Evolutionary conservation across 306 rosid genomes (phyloP), one percentile per base, ranked within the genome.

Genomic region (Cyamopsis tetragonoloba): DNA sequence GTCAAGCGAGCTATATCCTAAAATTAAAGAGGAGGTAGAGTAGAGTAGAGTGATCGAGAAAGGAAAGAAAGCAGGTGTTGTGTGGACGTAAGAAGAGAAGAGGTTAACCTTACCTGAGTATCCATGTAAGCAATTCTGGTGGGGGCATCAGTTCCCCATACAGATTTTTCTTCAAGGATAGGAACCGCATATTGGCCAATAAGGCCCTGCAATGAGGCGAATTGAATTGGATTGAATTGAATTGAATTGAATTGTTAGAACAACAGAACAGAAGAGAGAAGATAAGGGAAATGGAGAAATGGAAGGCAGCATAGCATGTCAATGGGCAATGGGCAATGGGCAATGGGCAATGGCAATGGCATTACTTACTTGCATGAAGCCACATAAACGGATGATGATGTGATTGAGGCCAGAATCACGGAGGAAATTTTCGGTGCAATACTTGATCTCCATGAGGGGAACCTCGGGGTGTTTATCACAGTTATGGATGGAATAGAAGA

Each of bases 41-140:
- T n/a, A n/a, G n/a, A n/a, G 30, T 10, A 74, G 3, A 41, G n/a
- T 8, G 28, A 22, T 26, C 23, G n/a, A 70, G 47, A 47, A 7
- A 47, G 27, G 1, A 17, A 44, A 0, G 1, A 15, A 44, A 1
- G n/a, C n/a, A n/a, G n/a, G n/a, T n/a, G n/a, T n/a, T n/a, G n/a
- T n/a, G n/a, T n/a, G n/a, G n/a, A n/a, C n/a, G n/a, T n/a, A n/a
- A 1, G 19, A 47, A 5, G 5, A 47, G 0, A 8, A 5, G 6
- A 3, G 18, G 6, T 17, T 14, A 17, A 66, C 2, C 7, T 20
- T 22, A 92, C 96, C 91, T 89, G 98, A 28, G 97, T 93, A 68
- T 93, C 98, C 98, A 93, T 93, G 85, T 93, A 93, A 51, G 98
- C 96, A 63, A 93, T 93, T 82, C 98, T 78, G 61, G 98, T 93